These are phyloP conservation scores for Trichoderma sp. DNA, from an alignment of 2,329 filamentous ascomycete species.

Conservation along the genomic window DNA sequence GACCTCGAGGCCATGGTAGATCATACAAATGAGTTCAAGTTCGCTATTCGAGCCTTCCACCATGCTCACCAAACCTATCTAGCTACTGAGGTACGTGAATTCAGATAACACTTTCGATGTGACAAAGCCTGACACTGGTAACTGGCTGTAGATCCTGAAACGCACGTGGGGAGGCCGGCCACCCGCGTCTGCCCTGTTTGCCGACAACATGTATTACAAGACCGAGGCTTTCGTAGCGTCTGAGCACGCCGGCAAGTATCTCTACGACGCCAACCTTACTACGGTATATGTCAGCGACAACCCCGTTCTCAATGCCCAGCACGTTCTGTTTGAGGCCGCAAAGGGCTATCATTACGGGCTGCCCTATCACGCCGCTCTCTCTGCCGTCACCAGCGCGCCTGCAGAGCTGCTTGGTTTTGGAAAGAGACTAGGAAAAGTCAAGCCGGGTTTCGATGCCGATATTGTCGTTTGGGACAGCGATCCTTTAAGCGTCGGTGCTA, in stretches of 20 bases:
- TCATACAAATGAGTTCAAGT: constrained; percentile 70
- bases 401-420: constrained; percentile 57
- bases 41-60: constrained; percentile 64
- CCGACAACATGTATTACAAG: constrained; percentile 73
- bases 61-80: constrained; percentile 67
- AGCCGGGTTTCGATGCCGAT: constrained; percentile 60
- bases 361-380: constrained; percentile 58
- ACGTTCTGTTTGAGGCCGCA: constrained; percentile 64
- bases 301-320: constrained; percentile 66
- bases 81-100: constrained; percentile 54
- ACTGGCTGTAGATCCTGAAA: constrained; percentile 47
- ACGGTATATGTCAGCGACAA: constrained; percentile 70
- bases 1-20: constrained; percentile 68
- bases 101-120: too few species aligned
- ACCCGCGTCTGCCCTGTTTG: constrained; percentile 62
- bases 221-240: constrained; percentile 63
- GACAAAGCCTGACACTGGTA: background rate
- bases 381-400: constrained; percentile 57
- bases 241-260: constrained; percentile 63
- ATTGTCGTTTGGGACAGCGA: constrained; percentile 62
- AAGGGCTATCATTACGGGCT: constrained; percentile 59
- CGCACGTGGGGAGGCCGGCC: constrained; percentile 52
- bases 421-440: constrained; percentile 58
- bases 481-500: constrained; percentile 57
- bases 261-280: constrained; percentile 63